These are phyloP conservation scores for Aspergillus haitiensis DNA, from an alignment of 495 filamentous ascomycete genomes.

Conservation along the genomic window DNA sequence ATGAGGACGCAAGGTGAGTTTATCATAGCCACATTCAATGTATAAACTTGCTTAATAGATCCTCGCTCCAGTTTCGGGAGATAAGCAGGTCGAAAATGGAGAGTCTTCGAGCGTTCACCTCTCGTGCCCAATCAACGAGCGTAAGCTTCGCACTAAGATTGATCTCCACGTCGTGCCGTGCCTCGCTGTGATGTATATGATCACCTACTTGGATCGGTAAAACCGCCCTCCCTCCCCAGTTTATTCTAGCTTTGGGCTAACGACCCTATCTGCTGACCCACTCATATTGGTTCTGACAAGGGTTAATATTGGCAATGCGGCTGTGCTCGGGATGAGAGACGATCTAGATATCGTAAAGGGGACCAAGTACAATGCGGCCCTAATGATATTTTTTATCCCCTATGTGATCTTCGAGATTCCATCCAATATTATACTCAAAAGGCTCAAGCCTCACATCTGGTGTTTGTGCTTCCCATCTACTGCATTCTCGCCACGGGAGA, in stretches of 20 bases:
- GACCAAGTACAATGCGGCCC: constrained; percentile 55
- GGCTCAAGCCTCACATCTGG: constrained; percentile 56
- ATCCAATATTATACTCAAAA: constrained; percentile 63
- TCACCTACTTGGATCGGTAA: constrained; percentile 76
- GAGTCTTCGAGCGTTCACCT: not conserved
- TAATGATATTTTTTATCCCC: constrained; percentile 63
- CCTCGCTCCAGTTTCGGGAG: not conserved
- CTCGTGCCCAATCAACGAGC: constrained; percentile 51
- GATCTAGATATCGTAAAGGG: constrained; percentile 54
- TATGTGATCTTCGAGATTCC: constrained; percentile 66
- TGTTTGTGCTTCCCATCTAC: constrained; percentile 43
- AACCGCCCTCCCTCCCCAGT: no score
- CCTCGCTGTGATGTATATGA: constrained; percentile 71
- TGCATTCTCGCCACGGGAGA: no score
- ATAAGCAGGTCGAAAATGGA: constrained; percentile 7
- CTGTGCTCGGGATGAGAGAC: constrained; percentile 51
- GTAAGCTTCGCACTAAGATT: constrained; percentile 63
- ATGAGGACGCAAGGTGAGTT: no score
- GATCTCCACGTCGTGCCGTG: constrained; percentile 75
- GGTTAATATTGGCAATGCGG: constrained; percentile 62
- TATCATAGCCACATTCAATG: not conserved
- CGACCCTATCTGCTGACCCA: no score
- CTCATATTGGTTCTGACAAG: constrained; percentile 18
- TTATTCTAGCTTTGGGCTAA: no score
- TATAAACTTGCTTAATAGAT: not conserved